Conservation (phyloP, 1,284 basidiomycete genomes). For the Ustilago sp. region DNA sequence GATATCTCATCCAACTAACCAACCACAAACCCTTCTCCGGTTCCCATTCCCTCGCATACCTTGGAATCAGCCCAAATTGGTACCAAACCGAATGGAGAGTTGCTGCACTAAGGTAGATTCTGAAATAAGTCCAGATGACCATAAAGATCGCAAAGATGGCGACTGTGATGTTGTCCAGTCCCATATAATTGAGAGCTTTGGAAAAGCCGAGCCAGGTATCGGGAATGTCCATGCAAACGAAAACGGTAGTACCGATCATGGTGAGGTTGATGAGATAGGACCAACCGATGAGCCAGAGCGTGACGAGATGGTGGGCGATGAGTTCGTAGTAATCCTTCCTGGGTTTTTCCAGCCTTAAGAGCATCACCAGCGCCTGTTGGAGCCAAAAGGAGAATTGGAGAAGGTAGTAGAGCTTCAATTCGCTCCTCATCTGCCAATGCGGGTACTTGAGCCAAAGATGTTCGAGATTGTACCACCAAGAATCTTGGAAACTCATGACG, state of each 20-base stretch:
- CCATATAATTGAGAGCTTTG: slow-evolving; percentile 68
- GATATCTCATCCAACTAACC: slow-evolving; percentile 66
- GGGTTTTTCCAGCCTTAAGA: slow-evolving; percentile 89
- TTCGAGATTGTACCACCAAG: slow-evolving; percentile 80
- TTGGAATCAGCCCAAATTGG: slow-evolving; percentile 81
- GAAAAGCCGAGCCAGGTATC: slow-evolving; percentile 79
- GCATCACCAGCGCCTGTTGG: slow-evolving; percentile 89
- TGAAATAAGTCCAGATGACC: slow-evolving; percentile 78
- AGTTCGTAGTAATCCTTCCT: slow-evolving; percentile 91
- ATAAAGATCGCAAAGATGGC: slow-evolving; percentile 62
- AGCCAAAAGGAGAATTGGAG: slow-evolving; percentile 84
- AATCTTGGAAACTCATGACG: slow-evolving; percentile 87
- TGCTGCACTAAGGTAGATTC: slow-evolving; percentile 88
- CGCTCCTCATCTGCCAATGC: slow-evolving; percentile 80
- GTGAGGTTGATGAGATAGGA: slow-evolving; percentile 74
- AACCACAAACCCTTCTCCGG: slow-evolving; percentile 66
- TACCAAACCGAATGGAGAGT: slow-evolving; percentile 89
- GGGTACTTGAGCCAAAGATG: slow-evolving; percentile 68
- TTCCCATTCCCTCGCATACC: slow-evolving; percentile 57
- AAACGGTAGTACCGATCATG: slow-evolving; percentile 90
- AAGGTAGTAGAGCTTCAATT: slow-evolving; percentile 91
- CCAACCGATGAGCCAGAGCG: slow-evolving; percentile 91
- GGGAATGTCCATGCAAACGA: slow-evolving; percentile 95
- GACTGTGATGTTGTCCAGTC: slow-evolving; percentile 54
- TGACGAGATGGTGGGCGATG: slow-evolving; percentile 85